Conservation (phyloP, 345 rosid species). For the Salix viminalis region DNA sequence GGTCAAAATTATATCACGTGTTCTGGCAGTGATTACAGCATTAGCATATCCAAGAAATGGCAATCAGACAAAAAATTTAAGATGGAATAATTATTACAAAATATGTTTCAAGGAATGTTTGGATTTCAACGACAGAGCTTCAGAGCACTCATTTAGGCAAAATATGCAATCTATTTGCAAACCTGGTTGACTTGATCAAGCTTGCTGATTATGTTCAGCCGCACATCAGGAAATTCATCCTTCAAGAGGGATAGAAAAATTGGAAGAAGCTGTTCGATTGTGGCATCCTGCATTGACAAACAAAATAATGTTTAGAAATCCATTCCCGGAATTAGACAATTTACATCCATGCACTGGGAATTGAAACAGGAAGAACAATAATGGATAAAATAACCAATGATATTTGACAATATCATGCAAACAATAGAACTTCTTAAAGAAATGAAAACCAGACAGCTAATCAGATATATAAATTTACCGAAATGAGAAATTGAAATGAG, state of each 20-base stretch:
- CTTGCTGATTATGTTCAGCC: constrained; percentile 95
- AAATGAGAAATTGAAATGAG: not conserved
- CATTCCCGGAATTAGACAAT: not conserved
- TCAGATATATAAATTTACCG: not conserved
- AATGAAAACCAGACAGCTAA: not conserved
- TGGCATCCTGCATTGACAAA: constrained; percentile 62
- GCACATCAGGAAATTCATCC: constrained; percentile 97
- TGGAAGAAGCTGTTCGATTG: constrained; percentile 95
- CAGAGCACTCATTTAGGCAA: not conserved
- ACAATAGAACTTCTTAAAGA: not conserved
- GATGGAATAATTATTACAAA: not conserved
- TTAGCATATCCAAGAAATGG: not conserved
- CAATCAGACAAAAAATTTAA: not conserved
- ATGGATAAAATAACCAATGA: not conserved
- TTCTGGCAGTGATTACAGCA: not conserved
- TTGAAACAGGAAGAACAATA: not conserved
- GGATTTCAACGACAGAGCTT: not conserved
- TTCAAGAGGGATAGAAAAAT: constrained; percentile 89
- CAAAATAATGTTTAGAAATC: constrained; percentile 3
- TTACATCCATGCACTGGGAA: not conserved
- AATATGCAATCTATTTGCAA: constrained; percentile 9
- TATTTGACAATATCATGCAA: not conserved
- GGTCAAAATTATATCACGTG: not conserved
- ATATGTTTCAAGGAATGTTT: not conserved
- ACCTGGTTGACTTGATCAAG: constrained; percentile 99